phyloP scores from a whole-genome alignment of 345 rosid genomes.

The Eucalyptus regnans region DNA sequence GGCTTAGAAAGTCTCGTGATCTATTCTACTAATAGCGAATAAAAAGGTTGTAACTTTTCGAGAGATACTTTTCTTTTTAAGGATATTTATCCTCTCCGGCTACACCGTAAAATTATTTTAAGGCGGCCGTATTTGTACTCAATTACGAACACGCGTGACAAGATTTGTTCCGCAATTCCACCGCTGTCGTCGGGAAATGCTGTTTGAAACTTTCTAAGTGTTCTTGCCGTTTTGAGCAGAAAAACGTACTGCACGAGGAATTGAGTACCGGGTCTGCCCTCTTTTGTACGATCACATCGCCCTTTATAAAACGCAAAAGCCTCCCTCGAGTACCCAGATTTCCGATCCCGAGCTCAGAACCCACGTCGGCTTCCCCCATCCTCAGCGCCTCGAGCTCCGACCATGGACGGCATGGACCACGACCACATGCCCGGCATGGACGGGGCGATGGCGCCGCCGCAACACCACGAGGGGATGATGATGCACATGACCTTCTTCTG shows the following conservation, averaged over 20 bases:
- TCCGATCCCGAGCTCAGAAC: not conserved
- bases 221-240: not conserved
- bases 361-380: not conserved
- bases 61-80: not conserved
- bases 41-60: not conserved
- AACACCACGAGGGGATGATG: constrained; percentile 16
- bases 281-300: not conserved
- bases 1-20: not conserved
- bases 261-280: not conserved
- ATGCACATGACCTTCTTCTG: constrained; percentile 75
- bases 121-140: too few relatives aligned
- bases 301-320: not conserved
- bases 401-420: not conserved
- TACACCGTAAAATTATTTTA: not conserved
- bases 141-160: not conserved
- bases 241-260: not conserved
- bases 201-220: not conserved
- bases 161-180: not conserved
- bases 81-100: not conserved
- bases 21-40: not conserved
- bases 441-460: not conserved
- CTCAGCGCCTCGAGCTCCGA: not conserved
- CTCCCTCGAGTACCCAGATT: not conserved
- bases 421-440: not conserved
- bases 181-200: not conserved